phyloP scores from a whole-genome alignment of 768 basidiomycete species.

The Pleurotus djamor region DNA sequence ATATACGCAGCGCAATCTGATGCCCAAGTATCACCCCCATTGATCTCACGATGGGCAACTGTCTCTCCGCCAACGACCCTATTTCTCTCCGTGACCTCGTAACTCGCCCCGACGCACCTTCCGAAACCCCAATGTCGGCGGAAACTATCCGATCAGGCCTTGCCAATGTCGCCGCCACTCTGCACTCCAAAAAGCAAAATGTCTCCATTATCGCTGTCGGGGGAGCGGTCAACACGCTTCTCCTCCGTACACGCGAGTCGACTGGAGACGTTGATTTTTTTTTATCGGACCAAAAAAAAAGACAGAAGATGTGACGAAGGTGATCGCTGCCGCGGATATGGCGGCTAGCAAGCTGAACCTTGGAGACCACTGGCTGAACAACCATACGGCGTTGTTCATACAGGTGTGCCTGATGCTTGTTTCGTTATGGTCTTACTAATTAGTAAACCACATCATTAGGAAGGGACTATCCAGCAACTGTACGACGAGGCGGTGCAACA shows the following conservation, averaged over 20 bases:
- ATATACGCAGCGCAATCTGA: neutral
- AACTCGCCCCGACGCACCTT: neutral
- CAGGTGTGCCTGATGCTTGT: neutral
- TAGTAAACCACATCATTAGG: neutral
- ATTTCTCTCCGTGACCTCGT: neutral
- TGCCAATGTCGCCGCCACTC: neutral
- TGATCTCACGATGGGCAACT: constrained; percentile 1
- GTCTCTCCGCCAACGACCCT: neutral
- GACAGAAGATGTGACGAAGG: neutral
- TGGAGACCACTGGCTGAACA: neutral
- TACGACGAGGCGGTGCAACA: constrained; percentile 10
- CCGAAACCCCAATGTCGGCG: neutral
- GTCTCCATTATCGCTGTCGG: neutral
- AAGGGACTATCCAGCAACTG: neutral
- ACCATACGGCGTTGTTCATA: constrained; percentile 7
- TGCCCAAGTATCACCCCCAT: neutral
- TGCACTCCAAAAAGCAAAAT: neutral
- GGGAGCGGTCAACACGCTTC: neutral
- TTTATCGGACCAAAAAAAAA: neutral
- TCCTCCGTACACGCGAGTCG: neutral
- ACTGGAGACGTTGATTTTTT: constrained; percentile 1
- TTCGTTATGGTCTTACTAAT: neutral
- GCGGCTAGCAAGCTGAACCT: neutral
- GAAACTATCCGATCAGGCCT: neutral
- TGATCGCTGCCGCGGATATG: neutral